Conservation (phyloP, 1,139 yeast genomes). For the Geotrichum reessii region DNA sequence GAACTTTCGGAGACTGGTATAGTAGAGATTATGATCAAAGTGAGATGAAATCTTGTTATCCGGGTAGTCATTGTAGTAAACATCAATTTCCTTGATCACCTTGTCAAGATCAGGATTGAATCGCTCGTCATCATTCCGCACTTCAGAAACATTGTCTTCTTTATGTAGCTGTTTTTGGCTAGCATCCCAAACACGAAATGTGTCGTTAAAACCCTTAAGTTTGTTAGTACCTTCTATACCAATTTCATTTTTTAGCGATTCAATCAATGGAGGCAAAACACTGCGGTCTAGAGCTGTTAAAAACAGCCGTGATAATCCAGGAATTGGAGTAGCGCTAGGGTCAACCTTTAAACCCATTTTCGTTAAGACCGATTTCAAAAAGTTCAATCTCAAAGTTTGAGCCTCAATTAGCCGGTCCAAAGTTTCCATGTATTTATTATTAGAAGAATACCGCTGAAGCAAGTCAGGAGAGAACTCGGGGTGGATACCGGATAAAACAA, state of each 20-base stretch:
- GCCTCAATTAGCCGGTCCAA: constrained; percentile 41
- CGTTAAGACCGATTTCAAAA: constrained; percentile 51
- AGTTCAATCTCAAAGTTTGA: constrained; percentile 47
- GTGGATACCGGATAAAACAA: constrained; percentile 78
- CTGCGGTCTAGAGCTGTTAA: constrained; percentile 38
- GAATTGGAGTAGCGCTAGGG: constrained; percentile 45
- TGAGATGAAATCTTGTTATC: constrained; percentile 53
- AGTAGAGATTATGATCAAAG: constrained; percentile 60
- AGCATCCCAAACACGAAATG: constrained; percentile 16
- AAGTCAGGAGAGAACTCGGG: constrained; percentile 72
- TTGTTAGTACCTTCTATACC: constrained; percentile 5
- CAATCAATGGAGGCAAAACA: constrained; percentile 30
- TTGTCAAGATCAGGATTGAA: constrained; percentile 44
- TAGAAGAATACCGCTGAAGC: constrained; percentile 36
- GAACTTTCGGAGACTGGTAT: constrained; percentile 40
- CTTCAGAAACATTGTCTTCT: neutral
- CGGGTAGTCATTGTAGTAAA: constrained; percentile 43
- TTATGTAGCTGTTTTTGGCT: neutral
- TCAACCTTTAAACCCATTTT: constrained; percentile 67
- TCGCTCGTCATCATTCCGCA: neutral
- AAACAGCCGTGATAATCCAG: constrained; percentile 61
- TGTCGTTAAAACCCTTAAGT: constrained; percentile 14
- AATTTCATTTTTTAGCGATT: constrained; percentile 26
- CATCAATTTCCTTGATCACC: constrained; percentile 50
- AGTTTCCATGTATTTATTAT: constrained; percentile 37